These are phyloP conservation scores for Hypericum perforatum DNA, from an alignment of 345 rosid species.

Conservation along the genomic window DNA sequence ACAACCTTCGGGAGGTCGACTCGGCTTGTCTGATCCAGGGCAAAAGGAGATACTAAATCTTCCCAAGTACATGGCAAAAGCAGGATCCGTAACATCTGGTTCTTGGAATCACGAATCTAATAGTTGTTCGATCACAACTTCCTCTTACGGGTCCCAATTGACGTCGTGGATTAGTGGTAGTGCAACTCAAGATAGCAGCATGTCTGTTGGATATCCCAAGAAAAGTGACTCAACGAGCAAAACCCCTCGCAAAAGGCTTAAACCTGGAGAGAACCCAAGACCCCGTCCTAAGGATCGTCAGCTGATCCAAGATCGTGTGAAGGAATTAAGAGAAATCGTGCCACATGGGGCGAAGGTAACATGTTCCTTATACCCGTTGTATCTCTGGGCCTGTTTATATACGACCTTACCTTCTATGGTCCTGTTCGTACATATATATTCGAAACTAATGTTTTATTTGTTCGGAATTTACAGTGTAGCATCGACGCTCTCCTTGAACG, in stretches of 20 bases:
- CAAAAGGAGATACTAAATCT: constrained; percentile 27
- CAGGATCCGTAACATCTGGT: constrained; percentile 31
- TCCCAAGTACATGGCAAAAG: constrained; percentile 29
- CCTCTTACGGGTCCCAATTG: constrained; percentile 62
- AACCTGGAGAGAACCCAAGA: constrained; percentile 88
- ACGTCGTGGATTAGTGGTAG: constrained; percentile 75
- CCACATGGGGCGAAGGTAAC: constrained; percentile 92
- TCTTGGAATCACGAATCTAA: constrained; percentile 34
- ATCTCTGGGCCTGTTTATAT: not conserved
- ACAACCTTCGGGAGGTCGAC: constrained; percentile 15
- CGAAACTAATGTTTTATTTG: constrained; percentile 9
- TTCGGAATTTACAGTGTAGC: constrained; percentile 71
- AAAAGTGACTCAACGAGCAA: constrained; percentile 50
- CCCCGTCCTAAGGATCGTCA: constrained; percentile 99
- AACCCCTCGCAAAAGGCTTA: constrained; percentile 72
- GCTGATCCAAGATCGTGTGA: constrained; percentile 97
- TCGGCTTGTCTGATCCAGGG: constrained; percentile 27
- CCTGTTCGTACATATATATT: no score
- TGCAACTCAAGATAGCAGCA: constrained; percentile 42
- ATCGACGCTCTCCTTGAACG: constrained; percentile 91
- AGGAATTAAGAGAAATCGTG: constrained; percentile 93
- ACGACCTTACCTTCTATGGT: not conserved
- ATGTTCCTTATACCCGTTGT: constrained; percentile 3
- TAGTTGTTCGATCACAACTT: constrained; percentile 39
- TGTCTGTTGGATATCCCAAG: constrained; percentile 56